Evolutionary conservation across 1,284 basidiomycete species (phyloP).

Genomic region (Cerioporus squamosus): DNA sequence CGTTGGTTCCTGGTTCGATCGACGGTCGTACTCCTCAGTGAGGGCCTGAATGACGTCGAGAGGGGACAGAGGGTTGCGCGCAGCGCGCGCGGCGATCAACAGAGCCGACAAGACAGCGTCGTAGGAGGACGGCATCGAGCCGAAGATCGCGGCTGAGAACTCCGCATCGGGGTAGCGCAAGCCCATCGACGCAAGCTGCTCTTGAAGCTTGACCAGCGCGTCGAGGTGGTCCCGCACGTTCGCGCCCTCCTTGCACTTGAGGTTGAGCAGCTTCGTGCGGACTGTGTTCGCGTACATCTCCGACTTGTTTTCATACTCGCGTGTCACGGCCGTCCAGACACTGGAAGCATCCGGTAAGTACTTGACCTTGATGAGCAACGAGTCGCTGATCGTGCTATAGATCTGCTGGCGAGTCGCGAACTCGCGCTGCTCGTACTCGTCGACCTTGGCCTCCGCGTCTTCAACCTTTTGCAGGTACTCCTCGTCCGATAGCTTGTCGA

Average conservation of each 20-base stretch:
- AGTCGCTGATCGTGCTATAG: slow-evolving; percentile 10
- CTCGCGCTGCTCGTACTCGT: slow-evolving; percentile 10
- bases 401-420: slow-evolving; percentile 5
- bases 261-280: slow-evolving; percentile 3
- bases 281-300: slow-evolving; percentile 11
- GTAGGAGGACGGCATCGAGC: slow-evolving; percentile 28
- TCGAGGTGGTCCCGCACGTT: slow-evolving; percentile 30
- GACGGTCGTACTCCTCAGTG: no score
- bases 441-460: slow-evolving; percentile 9
- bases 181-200: slow-evolving; percentile 25
- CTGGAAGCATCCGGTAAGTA: neutral
- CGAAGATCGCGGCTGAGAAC: slow-evolving; percentile 28
- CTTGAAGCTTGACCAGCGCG: slow-evolving; percentile 20
- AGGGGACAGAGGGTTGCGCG: no score
- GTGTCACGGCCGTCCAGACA: slow-evolving; percentile 12
- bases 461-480: slow-evolving; percentile 12
- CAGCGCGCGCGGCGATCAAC: no score
- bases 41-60: no score
- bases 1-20: no score
- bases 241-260: slow-evolving; percentile 16
- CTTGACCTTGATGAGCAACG: slow-evolving; percentile 9
- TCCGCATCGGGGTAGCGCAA: slow-evolving; percentile 25
- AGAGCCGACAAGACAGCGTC: slow-evolving; percentile 9
- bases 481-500: slow-evolving; percentile 3
- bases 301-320: slow-evolving; percentile 7